Conservation (phyloP, 352 stramenopile genomes). For the Blastocystis sp. region DNA sequence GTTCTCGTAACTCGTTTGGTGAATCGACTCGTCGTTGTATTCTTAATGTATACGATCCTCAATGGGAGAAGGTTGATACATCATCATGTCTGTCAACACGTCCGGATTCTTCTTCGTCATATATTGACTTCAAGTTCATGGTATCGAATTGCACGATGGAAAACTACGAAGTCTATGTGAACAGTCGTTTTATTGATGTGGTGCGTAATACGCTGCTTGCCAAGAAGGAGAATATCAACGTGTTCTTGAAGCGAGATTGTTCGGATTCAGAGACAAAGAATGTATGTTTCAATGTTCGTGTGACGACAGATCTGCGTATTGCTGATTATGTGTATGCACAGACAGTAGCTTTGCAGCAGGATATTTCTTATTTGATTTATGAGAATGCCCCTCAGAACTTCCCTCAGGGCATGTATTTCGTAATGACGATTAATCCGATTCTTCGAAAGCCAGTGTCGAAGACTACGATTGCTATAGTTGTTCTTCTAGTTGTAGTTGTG, state of each 20-base stretch:
- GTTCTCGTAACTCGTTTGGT: background rate
- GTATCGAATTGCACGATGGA: background rate
- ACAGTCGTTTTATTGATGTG: background rate
- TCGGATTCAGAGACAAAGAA: background rate
- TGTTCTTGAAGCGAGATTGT: background rate
- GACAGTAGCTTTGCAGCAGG: background rate
- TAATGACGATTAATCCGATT: background rate
- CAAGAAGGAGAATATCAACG: constrained; percentile 10
- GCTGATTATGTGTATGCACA: background rate
- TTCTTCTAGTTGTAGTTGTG: background rate
- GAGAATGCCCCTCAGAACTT: background rate
- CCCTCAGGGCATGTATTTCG: background rate
- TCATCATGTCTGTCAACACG: constrained; percentile 24
- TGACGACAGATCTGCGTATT: background rate
- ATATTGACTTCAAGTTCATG: constrained; percentile 33
- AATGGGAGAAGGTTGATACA: background rate
- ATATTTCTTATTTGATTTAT: background rate
- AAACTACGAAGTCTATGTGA: background rate
- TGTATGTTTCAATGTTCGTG: background rate
- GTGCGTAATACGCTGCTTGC: background rate
- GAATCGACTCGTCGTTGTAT: background rate
- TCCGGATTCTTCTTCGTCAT: background rate
- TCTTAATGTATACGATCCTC: background rate
- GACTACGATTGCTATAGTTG: background rate
- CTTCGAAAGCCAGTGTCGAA: background rate